These are phyloP conservation scores for Paracoccidioides lutzii DNA, from an alignment of 2,329 filamentous ascomycete species.

Conservation along the genomic window DNA sequence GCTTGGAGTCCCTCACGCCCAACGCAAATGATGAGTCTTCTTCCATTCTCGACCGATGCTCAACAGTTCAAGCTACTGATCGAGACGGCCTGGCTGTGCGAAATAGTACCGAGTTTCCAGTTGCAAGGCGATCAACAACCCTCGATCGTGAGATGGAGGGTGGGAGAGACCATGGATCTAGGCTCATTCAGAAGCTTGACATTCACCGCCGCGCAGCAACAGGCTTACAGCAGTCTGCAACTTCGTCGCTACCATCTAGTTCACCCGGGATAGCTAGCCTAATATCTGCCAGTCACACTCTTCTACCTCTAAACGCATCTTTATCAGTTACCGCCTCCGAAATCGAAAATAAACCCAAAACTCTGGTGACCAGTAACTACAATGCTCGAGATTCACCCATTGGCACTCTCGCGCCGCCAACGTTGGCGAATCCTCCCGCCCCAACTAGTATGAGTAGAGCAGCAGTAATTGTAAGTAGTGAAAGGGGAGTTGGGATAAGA, in stretches of 20 bases:
- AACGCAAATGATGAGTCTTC: conserved; percentile 42
- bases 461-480: conserved; percentile 68
- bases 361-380: conserved; percentile 10
- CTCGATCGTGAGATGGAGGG: conserved; percentile 54
- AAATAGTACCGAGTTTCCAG: conserved; percentile 58
- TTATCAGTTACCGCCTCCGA: conserved; percentile 27
- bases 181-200: conserved; percentile 88
- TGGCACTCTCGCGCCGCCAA: conserved; percentile 65
- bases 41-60: conserved; percentile 45
- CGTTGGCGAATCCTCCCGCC: conserved; percentile 69
- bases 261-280: conserved; percentile 66
- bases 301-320: conserved; percentile 52
- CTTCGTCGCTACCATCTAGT: conserved; percentile 29
- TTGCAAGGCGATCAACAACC: conserved; percentile 36
- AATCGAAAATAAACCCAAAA: conserved; percentile 14
- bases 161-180: conserved; percentile 65
- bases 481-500: conserved; percentile 55
- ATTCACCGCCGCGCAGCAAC: conserved; percentile 67
- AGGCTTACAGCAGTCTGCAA: conserved; percentile 32
- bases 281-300: conserved; percentile 70
- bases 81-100: conserved; percentile 46
- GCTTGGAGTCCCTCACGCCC: conserved; percentile 51
- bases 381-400: conserved; percentile 35
- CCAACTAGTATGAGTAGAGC: conserved; percentile 76
- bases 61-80: conserved; percentile 53